Evolutionary conservation across 1,284 basidiomycete genomes (phyloP).

Genomic region (Cystobasidium slooffiae): DNA sequence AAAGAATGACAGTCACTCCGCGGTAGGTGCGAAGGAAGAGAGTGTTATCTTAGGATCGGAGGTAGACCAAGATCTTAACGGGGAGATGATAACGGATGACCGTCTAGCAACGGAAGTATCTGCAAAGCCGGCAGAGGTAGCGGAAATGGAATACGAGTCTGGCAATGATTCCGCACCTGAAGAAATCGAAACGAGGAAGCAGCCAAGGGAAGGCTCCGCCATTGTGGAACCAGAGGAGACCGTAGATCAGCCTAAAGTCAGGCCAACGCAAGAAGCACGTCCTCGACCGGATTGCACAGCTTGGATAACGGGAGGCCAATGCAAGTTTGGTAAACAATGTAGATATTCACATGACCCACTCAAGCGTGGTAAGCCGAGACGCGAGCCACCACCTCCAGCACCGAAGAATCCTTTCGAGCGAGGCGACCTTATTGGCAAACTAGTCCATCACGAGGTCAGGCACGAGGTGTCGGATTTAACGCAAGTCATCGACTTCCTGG

Average conservation of each 20-base stretch:
- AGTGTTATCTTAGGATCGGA: too few species aligned
- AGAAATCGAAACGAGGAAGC: slow-evolving; percentile 5
- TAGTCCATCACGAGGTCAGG: slow-evolving; percentile 85
- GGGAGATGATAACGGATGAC: neutral
- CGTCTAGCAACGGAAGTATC: neutral
- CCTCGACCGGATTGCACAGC: slow-evolving; percentile 4
- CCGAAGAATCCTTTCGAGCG: slow-evolving; percentile 36
- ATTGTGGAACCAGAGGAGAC: neutral
- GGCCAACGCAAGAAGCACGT: neutral
- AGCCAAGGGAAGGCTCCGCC: neutral
- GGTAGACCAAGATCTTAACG: neutral
- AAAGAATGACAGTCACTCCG: too few species aligned
- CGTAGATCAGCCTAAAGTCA: neutral
- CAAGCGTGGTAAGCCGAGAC: slow-evolving; percentile 6
- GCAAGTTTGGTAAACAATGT: slow-evolving; percentile 42
- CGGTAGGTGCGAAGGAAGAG: too few species aligned
- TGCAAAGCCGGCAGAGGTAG: neutral
- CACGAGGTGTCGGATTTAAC: slow-evolving; percentile 90
- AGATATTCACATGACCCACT: slow-evolving; percentile 31
- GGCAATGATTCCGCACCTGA: slow-evolving; percentile 6
- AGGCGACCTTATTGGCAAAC: slow-evolving; percentile 59
- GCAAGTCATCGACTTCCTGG: slow-evolving; percentile 89
- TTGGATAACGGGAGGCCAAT: slow-evolving; percentile 18
- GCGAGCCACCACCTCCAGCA: neutral
- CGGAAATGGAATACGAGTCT: slow-evolving; percentile 14